A percentile compares a stretch with the other conserved stretches of the same genome.
These are phyloP conservation scores for Polygonum aviculare DNA, from an alignment of 148 eudicot genomes.

Conservation along the genomic window DNA sequence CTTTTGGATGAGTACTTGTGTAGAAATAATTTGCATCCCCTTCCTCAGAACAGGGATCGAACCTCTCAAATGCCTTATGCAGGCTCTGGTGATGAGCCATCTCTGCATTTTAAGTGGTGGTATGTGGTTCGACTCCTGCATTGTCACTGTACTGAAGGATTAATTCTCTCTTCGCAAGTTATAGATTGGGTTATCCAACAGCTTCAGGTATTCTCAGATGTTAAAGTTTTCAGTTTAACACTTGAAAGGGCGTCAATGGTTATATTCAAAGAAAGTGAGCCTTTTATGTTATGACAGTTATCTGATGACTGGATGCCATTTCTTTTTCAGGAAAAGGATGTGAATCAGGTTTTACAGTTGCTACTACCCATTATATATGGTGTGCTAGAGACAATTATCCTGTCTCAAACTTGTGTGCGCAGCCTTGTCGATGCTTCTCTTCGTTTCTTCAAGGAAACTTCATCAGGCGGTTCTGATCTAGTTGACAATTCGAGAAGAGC, in stretches of 20 bases:
- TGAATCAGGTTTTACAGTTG: conserved; percentile 60
- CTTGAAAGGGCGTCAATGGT: not conserved
- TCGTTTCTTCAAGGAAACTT: conserved; percentile 65
- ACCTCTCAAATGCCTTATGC: conserved; percentile 46
- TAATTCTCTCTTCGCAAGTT: conserved; percentile 66
- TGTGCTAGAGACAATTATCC: conserved; percentile 50
- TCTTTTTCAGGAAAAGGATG: conserved; percentile 65
- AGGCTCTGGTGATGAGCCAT: conserved; percentile 72
- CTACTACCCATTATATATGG: conserved; percentile 77
- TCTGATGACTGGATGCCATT: conserved; percentile 8
- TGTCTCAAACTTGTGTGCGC: conserved; percentile 83
- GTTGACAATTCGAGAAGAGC: conserved; percentile 66
- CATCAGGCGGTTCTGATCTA: conserved; percentile 67
- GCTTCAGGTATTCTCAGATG: conserved; percentile 56
- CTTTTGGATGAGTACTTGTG: conserved; percentile 58
- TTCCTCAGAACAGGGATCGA: conserved; percentile 43
- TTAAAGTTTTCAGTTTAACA: not conserved
- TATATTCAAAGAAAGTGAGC: not conserved
- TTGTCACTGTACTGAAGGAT: conserved; percentile 84
- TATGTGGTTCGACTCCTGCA: conserved; percentile 85
- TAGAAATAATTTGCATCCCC: conserved; percentile 37
- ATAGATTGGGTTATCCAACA: conserved; percentile 92
- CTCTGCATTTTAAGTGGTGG: conserved; percentile 95
- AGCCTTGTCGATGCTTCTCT: conserved; percentile 58
- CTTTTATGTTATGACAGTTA: not conserved